Percentiles rank a stretch among this genome's conserved stretches.
Conservation (phyloP, 2,329 filamentous ascomycete genomes). For the Ceratocystis cacaofunesta region DNA sequence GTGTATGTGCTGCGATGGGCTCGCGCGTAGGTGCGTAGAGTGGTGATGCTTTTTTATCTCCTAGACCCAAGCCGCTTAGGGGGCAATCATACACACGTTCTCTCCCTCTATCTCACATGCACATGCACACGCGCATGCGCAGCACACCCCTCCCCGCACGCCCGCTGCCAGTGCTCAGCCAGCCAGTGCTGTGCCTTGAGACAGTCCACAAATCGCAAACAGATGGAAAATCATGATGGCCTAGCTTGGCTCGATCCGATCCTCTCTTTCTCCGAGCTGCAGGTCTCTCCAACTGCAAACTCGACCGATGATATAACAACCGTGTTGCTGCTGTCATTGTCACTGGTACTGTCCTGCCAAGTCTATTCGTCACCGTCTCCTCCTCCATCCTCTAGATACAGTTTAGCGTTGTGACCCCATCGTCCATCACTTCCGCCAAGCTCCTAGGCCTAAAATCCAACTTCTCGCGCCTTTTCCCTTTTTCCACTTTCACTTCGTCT, state of each 20-base stretch:
- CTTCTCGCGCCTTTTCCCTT: not conserved
- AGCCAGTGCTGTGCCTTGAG: not conserved
- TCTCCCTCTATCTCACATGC: not conserved
- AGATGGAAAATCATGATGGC: not conserved
- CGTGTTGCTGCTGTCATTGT: not conserved
- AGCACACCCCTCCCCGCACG: not conserved
- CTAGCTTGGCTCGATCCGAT: constrained; percentile 3
- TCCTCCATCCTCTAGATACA: not conserved
- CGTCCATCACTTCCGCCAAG: not conserved
- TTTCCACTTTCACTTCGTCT: not conserved
- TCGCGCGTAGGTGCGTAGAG: not conserved
- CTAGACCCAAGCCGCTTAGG: no score
- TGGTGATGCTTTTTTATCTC: not conserved
- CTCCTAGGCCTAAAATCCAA: not conserved
- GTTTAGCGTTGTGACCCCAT: not conserved
- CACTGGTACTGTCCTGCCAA: not conserved
- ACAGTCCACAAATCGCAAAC: not conserved
- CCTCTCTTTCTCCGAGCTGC: not conserved
- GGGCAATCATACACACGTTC: not conserved
- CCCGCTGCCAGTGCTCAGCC: not conserved
- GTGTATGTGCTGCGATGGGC: not conserved
- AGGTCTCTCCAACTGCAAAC: not conserved
- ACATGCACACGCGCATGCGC: not conserved
- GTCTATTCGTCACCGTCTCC: not conserved
- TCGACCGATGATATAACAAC: not conserved